phyloP scores from a whole-genome alignment of 139 green algal species.

The Yamagishiella unicocca region DNA sequence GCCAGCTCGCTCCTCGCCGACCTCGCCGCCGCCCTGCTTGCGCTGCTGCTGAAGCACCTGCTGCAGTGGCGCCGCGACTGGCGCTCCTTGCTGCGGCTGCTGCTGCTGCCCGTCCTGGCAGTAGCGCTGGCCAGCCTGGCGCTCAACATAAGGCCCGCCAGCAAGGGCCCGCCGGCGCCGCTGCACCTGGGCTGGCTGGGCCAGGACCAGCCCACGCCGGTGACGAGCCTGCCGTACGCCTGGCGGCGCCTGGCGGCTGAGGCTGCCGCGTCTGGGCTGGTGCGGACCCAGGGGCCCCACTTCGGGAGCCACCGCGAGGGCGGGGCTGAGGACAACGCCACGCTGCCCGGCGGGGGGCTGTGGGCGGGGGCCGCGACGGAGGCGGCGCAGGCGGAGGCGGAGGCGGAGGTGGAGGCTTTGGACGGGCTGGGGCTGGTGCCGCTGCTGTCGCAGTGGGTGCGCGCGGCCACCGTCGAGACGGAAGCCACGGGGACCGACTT shows the following conservation, averaged over 20 bases:
- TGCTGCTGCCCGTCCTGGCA: constrained; percentile 34
- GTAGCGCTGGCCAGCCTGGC: neutral
- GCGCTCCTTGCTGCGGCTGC: neutral
- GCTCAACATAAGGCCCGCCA: neutral
- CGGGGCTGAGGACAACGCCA: too few relatives aligned
- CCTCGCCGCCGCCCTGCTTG: neutral
- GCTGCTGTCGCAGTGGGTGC: constrained; percentile 3
- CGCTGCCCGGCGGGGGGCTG: too few relatives aligned
- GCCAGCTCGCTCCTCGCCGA: neutral
- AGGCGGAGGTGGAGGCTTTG: neutral
- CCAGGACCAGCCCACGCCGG: neutral
- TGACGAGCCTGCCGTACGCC: neutral
- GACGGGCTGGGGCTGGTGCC: neutral
- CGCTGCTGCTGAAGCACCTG: neutral
- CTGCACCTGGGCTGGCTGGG: constrained; percentile 22
- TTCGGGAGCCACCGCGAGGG: neutral
- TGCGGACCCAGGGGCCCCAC: neutral
- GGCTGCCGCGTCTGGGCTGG: neutral
- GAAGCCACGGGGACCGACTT: neutral
- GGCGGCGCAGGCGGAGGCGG: neutral
- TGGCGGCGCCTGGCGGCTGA: neutral
- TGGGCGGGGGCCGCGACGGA: too few relatives aligned
- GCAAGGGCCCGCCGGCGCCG: neutral
- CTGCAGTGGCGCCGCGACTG: neutral
- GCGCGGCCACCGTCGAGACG: too few relatives aligned